Conservation (phyloP, 2,329 filamentous ascomycete species). For the Fusarium verticillioides region DNA sequence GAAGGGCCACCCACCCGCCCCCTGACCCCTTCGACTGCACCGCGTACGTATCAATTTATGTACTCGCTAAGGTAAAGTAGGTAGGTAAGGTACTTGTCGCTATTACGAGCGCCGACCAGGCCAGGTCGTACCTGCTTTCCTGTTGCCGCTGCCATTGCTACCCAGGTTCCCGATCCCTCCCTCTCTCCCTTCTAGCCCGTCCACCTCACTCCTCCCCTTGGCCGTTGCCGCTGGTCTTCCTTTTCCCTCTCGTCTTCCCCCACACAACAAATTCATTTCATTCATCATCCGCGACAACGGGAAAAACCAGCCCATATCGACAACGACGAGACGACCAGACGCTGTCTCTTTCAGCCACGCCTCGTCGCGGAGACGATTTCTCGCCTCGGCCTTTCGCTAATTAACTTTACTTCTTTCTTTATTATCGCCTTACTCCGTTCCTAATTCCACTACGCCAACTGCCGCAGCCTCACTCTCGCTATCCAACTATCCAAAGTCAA, state of each 20-base stretch:
- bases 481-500: constrained; percentile 12
- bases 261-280: constrained; percentile 39
- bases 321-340: constrained; percentile 42
- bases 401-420: constrained; percentile 23
- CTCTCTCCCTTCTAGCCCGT: constrained; percentile 22
- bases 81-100: constrained; percentile 20
- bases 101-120: constrained; percentile 12
- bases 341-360: constrained; percentile 35
- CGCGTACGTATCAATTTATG: constrained; percentile 20
- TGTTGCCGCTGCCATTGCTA: constrained; percentile 19
- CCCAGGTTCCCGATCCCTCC: constrained; percentile 28
- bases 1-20: constrained; percentile 11
- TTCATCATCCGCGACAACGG: constrained; percentile 41
- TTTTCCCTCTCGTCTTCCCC: constrained; percentile 36
- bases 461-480: constrained; percentile 40
- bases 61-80: neutral
- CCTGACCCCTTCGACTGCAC: constrained; percentile 19
- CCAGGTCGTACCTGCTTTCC: constrained; percentile 33
- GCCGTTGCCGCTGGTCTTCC: constrained; percentile 28
- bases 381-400: constrained; percentile 45
- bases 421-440: constrained; percentile 31
- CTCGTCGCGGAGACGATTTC: constrained; percentile 44
- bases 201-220: constrained; percentile 21
- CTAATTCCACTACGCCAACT: constrained; percentile 29
- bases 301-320: constrained; percentile 30